These are phyloP conservation scores for Cinnamomum micranthum DNA, from an alignment of 164 flowering plant species.

Conservation along the genomic window DNA sequence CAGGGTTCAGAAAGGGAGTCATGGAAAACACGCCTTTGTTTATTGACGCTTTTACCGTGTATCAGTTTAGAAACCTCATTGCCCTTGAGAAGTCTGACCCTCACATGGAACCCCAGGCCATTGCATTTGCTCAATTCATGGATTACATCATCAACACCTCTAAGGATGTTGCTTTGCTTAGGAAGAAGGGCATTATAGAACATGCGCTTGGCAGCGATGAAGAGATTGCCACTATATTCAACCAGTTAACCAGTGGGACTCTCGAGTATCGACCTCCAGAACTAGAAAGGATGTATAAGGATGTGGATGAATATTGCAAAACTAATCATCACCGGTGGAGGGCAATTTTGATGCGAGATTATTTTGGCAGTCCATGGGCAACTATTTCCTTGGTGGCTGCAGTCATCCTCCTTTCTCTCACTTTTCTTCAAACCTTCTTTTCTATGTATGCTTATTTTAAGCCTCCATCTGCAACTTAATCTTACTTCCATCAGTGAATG, in stretches of 20 bases:
- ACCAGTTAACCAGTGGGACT: conserved; percentile 3
- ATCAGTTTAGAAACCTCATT: conserved; percentile 27
- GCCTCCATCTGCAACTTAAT: neutral
- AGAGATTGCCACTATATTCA: neutral
- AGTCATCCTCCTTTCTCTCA: conserved; percentile 5
- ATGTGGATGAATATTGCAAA: conserved; percentile 1
- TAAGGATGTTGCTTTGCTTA: neutral
- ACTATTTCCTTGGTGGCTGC: conserved; percentile 6
- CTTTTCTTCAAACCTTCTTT: conserved; percentile 4
- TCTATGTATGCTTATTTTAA: neutral
- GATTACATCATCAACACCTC: neutral
- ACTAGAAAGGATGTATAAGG: neutral
- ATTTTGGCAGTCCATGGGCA: conserved; percentile 14
- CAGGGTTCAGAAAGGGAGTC: conserved; percentile 23
- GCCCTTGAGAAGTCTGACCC: conserved; percentile 16
- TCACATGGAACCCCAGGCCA: neutral
- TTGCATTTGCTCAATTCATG: neutral
- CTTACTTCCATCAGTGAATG: too few species aligned
- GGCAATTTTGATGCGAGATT: conserved; percentile 7
- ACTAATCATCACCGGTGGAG: neutral
- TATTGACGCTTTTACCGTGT: conserved; percentile 13
- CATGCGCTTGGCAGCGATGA: conserved; percentile 2
- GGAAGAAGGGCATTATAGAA: neutral
- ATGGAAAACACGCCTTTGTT: conserved; percentile 25
- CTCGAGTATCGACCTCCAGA: neutral